Percentiles rank a stretch among this genome's conserved stretches.
These are phyloP conservation scores for Coemansia sp. DNA, from an alignment of 192 early-diverging fungal genomes.

Conservation along the genomic window DNA sequence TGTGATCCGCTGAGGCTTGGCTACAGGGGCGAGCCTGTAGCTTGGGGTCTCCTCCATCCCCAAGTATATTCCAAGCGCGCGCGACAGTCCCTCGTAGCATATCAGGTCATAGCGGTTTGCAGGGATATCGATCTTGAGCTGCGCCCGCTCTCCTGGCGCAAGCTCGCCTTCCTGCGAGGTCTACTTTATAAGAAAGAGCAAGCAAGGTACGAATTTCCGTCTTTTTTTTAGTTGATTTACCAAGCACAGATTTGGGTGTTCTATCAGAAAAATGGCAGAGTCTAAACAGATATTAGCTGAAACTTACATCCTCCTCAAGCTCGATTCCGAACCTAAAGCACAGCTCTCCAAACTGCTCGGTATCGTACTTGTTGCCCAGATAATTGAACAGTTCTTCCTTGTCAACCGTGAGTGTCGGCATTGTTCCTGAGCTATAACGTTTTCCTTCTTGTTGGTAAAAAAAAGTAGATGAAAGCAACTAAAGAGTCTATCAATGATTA, in stretches of 20 bases:
- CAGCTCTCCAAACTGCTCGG: constrained; percentile 91
- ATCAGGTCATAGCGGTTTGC: constrained; percentile 98
- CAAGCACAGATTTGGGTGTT: background rate
- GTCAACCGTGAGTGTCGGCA: constrained; percentile 97
- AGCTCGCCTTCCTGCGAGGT: constrained; percentile 30
- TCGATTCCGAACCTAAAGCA: constrained; percentile 99
- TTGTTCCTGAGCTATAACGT: constrained; percentile 38
- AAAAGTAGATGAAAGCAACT: background rate
- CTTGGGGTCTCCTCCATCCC: constrained; percentile 57
- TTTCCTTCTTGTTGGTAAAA: background rate
- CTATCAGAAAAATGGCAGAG: background rate
- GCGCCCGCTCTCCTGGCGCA: constrained; percentile 61
- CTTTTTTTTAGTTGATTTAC: background rate
- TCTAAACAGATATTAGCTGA: too few species aligned
- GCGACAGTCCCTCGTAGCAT: constrained; percentile 93
- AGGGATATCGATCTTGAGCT: constrained; percentile 98
- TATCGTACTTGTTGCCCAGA: constrained; percentile 73
- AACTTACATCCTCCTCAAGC: constrained; percentile 90
- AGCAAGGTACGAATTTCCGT: background rate
- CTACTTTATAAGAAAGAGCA: constrained; percentile 14
- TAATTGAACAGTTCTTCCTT: constrained; percentile 80
- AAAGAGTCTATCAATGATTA: background rate
- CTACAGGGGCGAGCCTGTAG: constrained; percentile 23
- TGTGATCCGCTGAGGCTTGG: constrained; percentile 38
- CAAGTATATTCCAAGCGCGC: constrained; percentile 83